Evolutionary conservation across 495 filamentous ascomycete genomes (phyloP), one percentile per base, ranked within the genome.

Genomic region (Jackrogersella multiformis): DNA sequence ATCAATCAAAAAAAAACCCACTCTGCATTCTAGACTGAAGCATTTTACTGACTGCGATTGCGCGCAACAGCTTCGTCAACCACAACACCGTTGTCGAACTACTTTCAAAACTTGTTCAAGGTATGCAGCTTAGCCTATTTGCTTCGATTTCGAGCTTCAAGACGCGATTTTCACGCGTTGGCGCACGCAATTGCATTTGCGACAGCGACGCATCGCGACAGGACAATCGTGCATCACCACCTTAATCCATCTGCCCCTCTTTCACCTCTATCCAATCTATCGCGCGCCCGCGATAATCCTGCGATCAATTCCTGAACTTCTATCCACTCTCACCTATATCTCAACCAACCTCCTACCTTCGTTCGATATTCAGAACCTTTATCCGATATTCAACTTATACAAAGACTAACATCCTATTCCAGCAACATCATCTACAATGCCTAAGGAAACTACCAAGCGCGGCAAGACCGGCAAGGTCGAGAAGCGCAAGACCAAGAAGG

Each of bases 401-500:
- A 53, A 20, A 59, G 18, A 36, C 73, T 77, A 72, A 76, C 63
- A 55, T 32, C 9, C 2, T 45, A 42, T 15, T 44, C 28, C 36
- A 61, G 28, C 58, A 69, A 55, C 60, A 70, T 58, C 68, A 68
- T 68, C 68, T 73, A 79, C n/a, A 28, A 81, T 81, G 79, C 78
- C 80, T 61, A 81, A 83, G 78, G 80, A 81, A 64, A 68, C 78
- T 42, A 77, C 78, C 72, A 84, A 81, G 75, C 76, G 76, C 45
- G 80, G 75, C 64, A 72, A 72, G 63, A 56, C 69, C 69, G 76
- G 74, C 54, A 84, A 79, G 76, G 75, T 72, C 48, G 77, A 77
- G 70, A 81, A 77, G 73, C 73, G 76, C 66, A 77, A 79, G 41
- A 61, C 55, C 65, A 83, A 83, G 81, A 84, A 83, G 79, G 80